phyloP scores from a whole-genome alignment of 1,284 basidiomycete genomes.

The Boletus mariae region DNA sequence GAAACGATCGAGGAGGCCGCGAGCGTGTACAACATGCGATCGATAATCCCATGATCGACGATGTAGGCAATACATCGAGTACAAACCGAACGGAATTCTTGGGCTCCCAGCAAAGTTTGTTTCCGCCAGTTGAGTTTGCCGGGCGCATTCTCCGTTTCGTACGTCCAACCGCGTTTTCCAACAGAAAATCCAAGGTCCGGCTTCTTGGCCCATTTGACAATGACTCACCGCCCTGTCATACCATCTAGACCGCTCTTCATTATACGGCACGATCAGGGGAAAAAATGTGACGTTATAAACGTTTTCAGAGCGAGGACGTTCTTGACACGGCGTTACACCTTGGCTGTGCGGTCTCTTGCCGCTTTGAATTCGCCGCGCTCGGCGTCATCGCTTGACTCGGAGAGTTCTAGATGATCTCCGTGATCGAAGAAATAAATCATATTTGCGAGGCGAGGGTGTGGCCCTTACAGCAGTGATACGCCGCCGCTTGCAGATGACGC shows the following conservation, averaged over 20 bases:
- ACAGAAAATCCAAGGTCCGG: too few species aligned
- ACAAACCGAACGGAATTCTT: background rate
- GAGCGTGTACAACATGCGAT: background rate
- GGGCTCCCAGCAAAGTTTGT: too few species aligned
- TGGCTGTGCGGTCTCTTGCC: background rate
- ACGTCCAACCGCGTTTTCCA: too few species aligned
- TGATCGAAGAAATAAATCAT: background rate
- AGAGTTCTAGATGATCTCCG: background rate
- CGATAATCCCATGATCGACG: slow-evolving; percentile 1
- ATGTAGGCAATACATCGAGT: background rate
- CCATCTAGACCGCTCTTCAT: too few species aligned
- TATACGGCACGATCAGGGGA: too few species aligned
- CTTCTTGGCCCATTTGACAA: too few species aligned
- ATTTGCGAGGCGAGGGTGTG: background rate
- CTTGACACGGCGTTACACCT: background rate
- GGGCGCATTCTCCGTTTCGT: too few species aligned
- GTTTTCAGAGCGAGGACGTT: background rate
- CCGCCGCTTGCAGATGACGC: background rate
- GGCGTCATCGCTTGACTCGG: background rate
- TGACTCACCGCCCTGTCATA: too few species aligned
- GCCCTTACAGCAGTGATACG: background rate
- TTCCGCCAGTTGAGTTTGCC: too few species aligned
- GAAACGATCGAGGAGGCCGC: background rate
- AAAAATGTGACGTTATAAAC: too few species aligned
- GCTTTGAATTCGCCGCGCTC: background rate